These are phyloP conservation scores for Heterobasidion parviporum DNA, from an alignment of 1,284 basidiomycete genomes.

Conservation along the genomic window DNA sequence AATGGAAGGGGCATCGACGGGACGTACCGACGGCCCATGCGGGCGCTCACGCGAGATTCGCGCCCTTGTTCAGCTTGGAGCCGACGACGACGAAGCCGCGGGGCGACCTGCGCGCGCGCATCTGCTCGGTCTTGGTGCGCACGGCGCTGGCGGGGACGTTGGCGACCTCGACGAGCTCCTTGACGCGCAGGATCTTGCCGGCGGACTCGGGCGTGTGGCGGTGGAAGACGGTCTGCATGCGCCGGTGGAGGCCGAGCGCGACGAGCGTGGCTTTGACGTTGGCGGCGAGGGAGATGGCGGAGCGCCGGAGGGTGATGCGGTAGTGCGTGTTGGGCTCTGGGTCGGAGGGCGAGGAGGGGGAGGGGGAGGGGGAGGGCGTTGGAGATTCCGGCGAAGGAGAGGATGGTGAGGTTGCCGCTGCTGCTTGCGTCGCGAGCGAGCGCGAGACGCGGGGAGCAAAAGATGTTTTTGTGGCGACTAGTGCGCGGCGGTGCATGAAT, in stretches of 20 bases:
- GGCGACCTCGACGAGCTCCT: slow-evolving; percentile 82
- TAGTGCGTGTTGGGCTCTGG: slow-evolving; percentile 54
- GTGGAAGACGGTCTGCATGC: slow-evolving; percentile 79
- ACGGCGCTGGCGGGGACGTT: slow-evolving; percentile 66
- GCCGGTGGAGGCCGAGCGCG: slow-evolving; percentile 70
- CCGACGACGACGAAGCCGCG: slow-evolving; percentile 57
- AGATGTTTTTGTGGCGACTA: neutral
- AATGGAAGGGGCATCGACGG: too few relatives aligned
- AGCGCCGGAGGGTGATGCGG: slow-evolving; percentile 79
- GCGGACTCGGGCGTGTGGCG: slow-evolving; percentile 64
- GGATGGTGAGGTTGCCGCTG: too few relatives aligned
- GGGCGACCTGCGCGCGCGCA: slow-evolving; percentile 50
- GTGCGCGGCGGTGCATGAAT: neutral
- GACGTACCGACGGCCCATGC: too few relatives aligned
- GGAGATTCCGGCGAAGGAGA: neutral
- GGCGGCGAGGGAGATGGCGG: slow-evolving; percentile 71
- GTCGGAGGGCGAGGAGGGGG: neutral
- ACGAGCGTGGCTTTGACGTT: slow-evolving; percentile 66
- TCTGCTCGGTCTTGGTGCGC: slow-evolving; percentile 56
- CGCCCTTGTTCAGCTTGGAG: slow-evolving; percentile 11
- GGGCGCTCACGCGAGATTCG: too few relatives aligned
- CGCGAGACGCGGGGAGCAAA: neutral
- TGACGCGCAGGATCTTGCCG: slow-evolving; percentile 76
- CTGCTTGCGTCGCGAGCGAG: neutral
- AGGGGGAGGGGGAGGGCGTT: neutral